Base-by-base conservation (phyloP, 441 rosid genomes). In the Pelargonium fulgidum region DNA sequence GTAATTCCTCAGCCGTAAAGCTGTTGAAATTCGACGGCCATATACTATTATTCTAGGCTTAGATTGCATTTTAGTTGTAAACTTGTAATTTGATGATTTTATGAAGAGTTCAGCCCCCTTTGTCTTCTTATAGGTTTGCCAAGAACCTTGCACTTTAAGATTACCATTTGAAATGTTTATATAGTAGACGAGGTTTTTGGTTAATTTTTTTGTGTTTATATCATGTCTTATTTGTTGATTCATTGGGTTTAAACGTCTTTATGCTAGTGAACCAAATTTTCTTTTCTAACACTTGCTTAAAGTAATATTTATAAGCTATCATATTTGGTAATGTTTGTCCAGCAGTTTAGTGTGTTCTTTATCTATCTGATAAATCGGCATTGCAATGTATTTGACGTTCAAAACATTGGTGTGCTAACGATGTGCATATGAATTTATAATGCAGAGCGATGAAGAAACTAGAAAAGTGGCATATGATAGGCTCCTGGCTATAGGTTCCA, bases 401-500 rank as follows among this genome's bases (percentile, higher is more conserved):
- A 54, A 41, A 48, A 70, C 45, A 52, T 50, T 48, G 66, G 74
- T 64, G 16, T 58, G 47, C 44, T 58, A 68, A 36, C 22, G 26
- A 70, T 56, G 50, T 75, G 65, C 39, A 14, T 56, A 56, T 64
- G 8, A 66, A 66, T 63, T 45, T 33, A 59, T 42, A 48, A 61
- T 85, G 76, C 73, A 93, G 96, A 88, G 82, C n/a, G 83, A 83
- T 41, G 97, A 86, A 82, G 96, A 92, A 81, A 66, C 70, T 39
- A 87, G 99, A 74, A 90, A 89, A 79, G 87, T 81, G 76, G 89
- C 99, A 73, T 89, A 83, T 72, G 96, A 89, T 81, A 72, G 84
- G 59, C 84, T 94, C 70, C 85, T 86, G 70, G 58, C 65, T 62
- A 81, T 92, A 68, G 82, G 86, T 75, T 80, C 81, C 71, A 72